Evolutionary conservation across 768 basidiomycete genomes (phyloP).

Genomic region (Russula emetica): DNA sequence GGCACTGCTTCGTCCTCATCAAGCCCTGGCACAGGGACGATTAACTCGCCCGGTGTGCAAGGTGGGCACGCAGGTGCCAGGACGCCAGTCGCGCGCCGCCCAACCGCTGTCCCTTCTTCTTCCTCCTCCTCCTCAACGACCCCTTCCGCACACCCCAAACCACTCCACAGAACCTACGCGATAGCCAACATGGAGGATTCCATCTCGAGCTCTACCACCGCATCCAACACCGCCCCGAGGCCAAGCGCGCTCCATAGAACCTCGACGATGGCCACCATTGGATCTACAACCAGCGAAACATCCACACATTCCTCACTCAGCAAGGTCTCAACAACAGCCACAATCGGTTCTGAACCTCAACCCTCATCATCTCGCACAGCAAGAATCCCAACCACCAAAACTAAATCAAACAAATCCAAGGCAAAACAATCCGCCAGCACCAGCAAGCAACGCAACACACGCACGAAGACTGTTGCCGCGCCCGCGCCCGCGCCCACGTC

Average conservation of each 20-base stretch:
- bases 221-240: background rate
- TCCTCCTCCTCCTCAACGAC: background rate
- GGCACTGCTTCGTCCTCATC: background rate
- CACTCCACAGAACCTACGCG: background rate
- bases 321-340: background rate
- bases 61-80: background rate
- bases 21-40: background rate
- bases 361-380: too few relatives aligned
- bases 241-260: background rate
- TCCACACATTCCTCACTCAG: background rate
- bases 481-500: background rate
- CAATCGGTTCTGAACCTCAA: slow-evolving; percentile 2
- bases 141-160: too few relatives aligned
- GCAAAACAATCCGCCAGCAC: background rate
- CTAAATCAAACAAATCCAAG: background rate
- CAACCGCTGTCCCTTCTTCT: too few relatives aligned
- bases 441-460: background rate
- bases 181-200: background rate
- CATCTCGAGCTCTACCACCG: too few relatives aligned
- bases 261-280: background rate
- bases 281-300: background rate
- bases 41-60: too few relatives aligned
- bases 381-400: too few relatives aligned
- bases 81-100: too few relatives aligned
- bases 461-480: background rate